Evolutionary conservation across 2,329 filamentous ascomycete species (phyloP).

Genomic region (Colletotrichum lentis): DNA sequence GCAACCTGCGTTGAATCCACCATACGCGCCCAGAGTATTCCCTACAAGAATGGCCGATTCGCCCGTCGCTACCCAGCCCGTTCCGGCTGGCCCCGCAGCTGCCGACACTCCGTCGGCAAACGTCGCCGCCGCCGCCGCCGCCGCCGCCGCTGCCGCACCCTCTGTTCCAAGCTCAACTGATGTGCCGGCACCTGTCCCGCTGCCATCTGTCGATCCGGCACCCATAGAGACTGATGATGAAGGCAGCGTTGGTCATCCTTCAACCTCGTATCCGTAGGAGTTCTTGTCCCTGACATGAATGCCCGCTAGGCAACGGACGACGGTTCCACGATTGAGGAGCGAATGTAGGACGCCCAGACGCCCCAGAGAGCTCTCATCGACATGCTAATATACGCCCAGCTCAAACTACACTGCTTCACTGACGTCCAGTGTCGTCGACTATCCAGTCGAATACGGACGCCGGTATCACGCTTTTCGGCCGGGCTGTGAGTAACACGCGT

Average conservation of each 20-base stretch:
- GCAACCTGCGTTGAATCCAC: too few relatives aligned
- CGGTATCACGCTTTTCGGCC: slow-evolving; percentile 16
- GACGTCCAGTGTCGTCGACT: slow-evolving; percentile 9
- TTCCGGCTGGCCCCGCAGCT: too few relatives aligned
- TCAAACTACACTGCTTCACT: slow-evolving; percentile 10
- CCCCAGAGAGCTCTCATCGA: neutral
- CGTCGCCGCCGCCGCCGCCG: too few relatives aligned
- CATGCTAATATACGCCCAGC: neutral
- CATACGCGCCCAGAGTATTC: too few relatives aligned
- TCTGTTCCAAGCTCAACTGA: too few relatives aligned
- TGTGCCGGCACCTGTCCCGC: too few relatives aligned
- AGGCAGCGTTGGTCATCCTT: neutral
- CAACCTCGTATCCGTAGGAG: neutral
- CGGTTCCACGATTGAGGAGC: neutral
- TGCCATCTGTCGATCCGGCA: neutral
- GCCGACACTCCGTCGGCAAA: too few relatives aligned
- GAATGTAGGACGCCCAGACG: neutral
- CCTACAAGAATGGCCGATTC: too few relatives aligned
- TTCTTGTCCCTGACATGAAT: neutral
- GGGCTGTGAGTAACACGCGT: slow-evolving; percentile 3
- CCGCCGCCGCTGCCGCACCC: too few relatives aligned
- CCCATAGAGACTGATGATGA: neutral
- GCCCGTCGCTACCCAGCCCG: too few relatives aligned
- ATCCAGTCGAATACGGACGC: slow-evolving; percentile 1
- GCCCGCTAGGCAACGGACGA: neutral